Evolutionary conservation across 208 protist species (phyloP).

Genomic region (Leishmania tropica): DNA sequence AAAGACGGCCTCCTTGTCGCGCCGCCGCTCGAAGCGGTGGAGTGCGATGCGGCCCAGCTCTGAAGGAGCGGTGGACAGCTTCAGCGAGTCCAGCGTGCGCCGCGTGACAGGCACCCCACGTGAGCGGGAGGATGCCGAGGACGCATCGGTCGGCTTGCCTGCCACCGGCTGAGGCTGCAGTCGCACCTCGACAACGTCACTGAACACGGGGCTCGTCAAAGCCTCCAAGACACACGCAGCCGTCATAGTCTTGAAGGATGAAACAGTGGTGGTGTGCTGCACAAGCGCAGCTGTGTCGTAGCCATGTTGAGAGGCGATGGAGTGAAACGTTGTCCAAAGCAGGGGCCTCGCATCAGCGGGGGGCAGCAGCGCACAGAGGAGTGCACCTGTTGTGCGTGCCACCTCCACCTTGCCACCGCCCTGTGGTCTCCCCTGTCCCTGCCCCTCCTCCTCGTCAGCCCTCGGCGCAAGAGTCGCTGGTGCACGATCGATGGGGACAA

Average conservation of each 20-base stretch:
- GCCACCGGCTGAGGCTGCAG: neutral
- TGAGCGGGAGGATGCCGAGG: slow-evolving; percentile 7
- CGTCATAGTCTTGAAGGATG: slow-evolving; percentile 4
- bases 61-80: slow-evolving; percentile 5
- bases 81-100: slow-evolving; percentile 3
- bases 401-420: slow-evolving; percentile 1
- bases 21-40: slow-evolving; percentile 38
- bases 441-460: neutral
- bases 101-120: slow-evolving; percentile 15
- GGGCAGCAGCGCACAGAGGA: slow-evolving; percentile 47
- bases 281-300: slow-evolving; percentile 31
- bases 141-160: neutral
- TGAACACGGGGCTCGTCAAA: slow-evolving; percentile 20
- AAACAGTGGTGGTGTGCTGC: neutral
- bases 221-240: slow-evolving; percentile 12
- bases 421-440: neutral
- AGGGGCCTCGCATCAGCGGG: slow-evolving; percentile 48
- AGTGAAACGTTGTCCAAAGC: slow-evolving; percentile 35
- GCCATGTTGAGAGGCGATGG: slow-evolving; percentile 40
- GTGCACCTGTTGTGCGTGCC: slow-evolving; percentile 19
- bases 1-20: slow-evolving; percentile 48
- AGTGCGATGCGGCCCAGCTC: slow-evolving; percentile 33
- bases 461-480: neutral
- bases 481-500: slow-evolving; percentile 15
- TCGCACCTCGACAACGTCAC: slow-evolving; percentile 36